These are phyloP conservation scores for Aphanomyces invadans DNA, from an alignment of 352 stramenopile genomes.

Conservation along the genomic window DNA sequence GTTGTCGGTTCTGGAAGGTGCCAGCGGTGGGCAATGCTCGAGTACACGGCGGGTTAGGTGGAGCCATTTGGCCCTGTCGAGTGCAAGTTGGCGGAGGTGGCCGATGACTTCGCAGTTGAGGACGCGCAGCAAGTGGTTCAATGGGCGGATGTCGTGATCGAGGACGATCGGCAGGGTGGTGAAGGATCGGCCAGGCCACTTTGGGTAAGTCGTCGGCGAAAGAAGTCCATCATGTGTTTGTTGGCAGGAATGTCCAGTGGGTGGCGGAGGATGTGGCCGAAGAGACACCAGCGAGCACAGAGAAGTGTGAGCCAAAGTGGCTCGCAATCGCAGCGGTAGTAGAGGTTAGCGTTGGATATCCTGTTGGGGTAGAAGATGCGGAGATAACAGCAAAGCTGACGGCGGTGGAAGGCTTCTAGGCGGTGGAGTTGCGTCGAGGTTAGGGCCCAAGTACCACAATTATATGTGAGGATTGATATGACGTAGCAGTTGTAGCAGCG, in stretches of 20 bases:
- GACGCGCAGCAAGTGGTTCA: conserved; percentile 2
- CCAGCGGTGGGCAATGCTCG: not conserved
- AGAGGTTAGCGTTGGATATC: not conserved
- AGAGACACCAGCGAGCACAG: not conserved
- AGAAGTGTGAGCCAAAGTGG: not conserved
- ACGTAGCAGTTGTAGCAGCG: conserved; percentile 4
- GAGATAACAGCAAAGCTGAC: not conserved
- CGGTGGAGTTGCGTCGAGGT: not conserved
- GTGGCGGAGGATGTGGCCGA: not conserved
- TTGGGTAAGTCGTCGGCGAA: not conserved
- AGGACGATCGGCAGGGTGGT: not conserved
- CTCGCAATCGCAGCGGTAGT: not conserved
- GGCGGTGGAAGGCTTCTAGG: not conserved
- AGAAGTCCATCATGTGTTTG: not conserved
- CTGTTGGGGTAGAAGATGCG: not conserved
- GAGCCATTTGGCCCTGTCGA: not conserved
- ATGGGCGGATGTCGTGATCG: not conserved
- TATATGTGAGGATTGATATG: not conserved
- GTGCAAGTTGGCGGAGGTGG: not conserved
- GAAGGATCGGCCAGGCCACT: not conserved
- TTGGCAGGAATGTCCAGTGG: not conserved
- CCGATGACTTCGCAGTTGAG: not conserved
- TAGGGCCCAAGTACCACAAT: not conserved
- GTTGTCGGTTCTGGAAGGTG: not conserved
- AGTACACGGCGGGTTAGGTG: not conserved